Evolutionary conservation across 106 monocot genomes (phyloP), one percentile per base, ranked within the genome.

Genomic region (Platanthera guangdongensis): DNA sequence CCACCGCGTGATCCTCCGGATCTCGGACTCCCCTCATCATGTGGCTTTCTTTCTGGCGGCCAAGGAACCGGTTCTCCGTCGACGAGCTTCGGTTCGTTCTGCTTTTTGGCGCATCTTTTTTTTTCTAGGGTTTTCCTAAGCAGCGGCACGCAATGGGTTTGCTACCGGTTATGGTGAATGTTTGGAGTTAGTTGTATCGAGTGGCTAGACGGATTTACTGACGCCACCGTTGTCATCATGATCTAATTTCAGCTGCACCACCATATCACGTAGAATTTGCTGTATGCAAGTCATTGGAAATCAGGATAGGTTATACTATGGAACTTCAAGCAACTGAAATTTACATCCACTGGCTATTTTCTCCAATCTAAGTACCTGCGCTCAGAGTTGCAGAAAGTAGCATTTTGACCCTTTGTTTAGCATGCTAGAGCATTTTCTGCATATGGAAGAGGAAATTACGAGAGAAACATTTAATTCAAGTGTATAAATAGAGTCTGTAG

Each of bases 11-110:
- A 72, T 53, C 67, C 57, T 32, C 12, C 19, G 55, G 55, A 68
- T 70, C 63, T 74, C 75, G 68, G 60, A 74, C 77, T 69, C 75
- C 72, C n/a, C 50, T 57, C 71, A 80, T 73, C 86, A 90, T 90
- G 95, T 99, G 94, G 97, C 84, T 92, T 72, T 80, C 88, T 48
- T 94, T 99, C 82, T 99, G 86, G 94, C 89, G 94, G 80, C 80
- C 94, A 67, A 88, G 91, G 85, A 91, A 99, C 77, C 89, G 97
- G 12, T 94, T 99, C 85, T 89, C 97, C 60, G 47, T 99, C 28
- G 97, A 99, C 22, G 94, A 99, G 75, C 97, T 99, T 48, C 85
- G 87, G 97, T 99, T 67, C 9, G 79, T 80, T 67, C 25, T 0
- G 55, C 49, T 45, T 77, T 16, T 51, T 51, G 9, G 39, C 14